phyloP scores from a whole-genome alignment of 495 filamentous ascomycete species.

The Pyrenopolyporus hunteri region DNA sequence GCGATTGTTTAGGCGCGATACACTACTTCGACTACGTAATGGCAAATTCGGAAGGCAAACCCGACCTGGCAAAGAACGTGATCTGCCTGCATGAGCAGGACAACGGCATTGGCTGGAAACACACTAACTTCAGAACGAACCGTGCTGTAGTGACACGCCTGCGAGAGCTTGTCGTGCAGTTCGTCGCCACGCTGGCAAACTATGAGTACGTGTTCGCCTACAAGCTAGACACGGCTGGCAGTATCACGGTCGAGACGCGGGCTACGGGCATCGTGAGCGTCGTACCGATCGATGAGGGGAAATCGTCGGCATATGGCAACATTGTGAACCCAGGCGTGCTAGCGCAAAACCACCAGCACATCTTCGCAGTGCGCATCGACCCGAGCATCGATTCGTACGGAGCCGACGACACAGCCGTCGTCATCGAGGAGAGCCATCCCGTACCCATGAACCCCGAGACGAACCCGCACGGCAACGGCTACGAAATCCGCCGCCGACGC shows the following conservation, averaged over 20 bases:
- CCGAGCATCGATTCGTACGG: slow-evolving; percentile 77
- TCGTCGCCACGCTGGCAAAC: slow-evolving; percentile 79
- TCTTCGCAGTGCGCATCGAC: slow-evolving; percentile 87
- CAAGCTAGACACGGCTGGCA: slow-evolving; percentile 84
- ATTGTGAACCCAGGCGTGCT: slow-evolving; percentile 86
- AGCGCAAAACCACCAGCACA: slow-evolving; percentile 79
- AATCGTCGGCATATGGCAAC: slow-evolving; percentile 76
- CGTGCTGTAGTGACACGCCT: slow-evolving; percentile 69
- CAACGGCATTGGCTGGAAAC: slow-evolving; percentile 72
- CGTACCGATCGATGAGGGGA: slow-evolving; percentile 73
- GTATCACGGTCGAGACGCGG: slow-evolving; percentile 78
- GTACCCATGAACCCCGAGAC: slow-evolving; percentile 59
- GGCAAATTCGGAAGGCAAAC: slow-evolving; percentile 61
- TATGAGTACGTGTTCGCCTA: slow-evolving; percentile 88
- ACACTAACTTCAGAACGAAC: slow-evolving; percentile 79
- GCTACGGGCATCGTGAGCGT: slow-evolving; percentile 89
- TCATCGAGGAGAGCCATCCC: slow-evolving; percentile 67
- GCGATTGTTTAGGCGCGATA: slow-evolving; percentile 76
- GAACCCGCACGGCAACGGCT: slow-evolving; percentile 83
- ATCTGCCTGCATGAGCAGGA: slow-evolving; percentile 78
- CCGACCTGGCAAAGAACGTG: slow-evolving; percentile 69
- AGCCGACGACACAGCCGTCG: slow-evolving; percentile 76
- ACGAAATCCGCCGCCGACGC: slow-evolving; percentile 51
- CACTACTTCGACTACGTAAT: slow-evolving; percentile 72
- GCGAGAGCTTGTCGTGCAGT: slow-evolving; percentile 76